These are phyloP conservation scores for Filobasidium floriforme DNA, from an alignment of 768 basidiomycete genomes.

Conservation along the genomic window DNA sequence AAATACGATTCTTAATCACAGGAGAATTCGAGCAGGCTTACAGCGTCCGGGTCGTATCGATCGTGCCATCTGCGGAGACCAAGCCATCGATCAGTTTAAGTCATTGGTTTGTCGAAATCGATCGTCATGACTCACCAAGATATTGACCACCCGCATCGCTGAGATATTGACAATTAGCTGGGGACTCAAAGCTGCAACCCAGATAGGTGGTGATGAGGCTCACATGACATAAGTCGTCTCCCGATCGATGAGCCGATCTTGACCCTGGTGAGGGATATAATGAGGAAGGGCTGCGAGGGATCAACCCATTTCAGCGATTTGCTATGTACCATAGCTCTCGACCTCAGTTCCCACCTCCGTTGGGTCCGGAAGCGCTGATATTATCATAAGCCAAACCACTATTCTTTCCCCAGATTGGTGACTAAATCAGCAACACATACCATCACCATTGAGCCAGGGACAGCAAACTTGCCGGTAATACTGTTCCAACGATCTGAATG, in stretches of 20 bases:
- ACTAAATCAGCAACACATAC: background rate
- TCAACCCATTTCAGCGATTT: background rate
- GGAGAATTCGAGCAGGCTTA: too few species aligned
- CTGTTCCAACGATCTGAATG: slow-evolving; percentile 35
- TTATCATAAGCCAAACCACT: slow-evolving; percentile 78
- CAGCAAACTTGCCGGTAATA: slow-evolving; percentile 35
- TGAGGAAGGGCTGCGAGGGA: slow-evolving; percentile 67
- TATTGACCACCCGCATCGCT: slow-evolving; percentile 76
- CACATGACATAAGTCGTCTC: slow-evolving; percentile 83
- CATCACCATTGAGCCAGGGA: background rate
- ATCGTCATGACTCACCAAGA: slow-evolving; percentile 27
- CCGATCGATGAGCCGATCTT: slow-evolving; percentile 65
- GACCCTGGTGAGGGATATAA: slow-evolving; percentile 67
- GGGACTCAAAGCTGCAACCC: slow-evolving; percentile 7
- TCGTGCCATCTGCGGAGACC: slow-evolving; percentile 78
- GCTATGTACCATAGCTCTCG: background rate
- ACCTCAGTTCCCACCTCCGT: slow-evolving; percentile 55
- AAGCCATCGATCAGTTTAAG: background rate
- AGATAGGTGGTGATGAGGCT: slow-evolving; percentile 34
- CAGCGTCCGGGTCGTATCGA: slow-evolving; percentile 50
- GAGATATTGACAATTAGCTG: slow-evolving; percentile 12
- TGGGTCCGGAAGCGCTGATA: slow-evolving; percentile 80
- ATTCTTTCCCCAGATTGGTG: slow-evolving; percentile 64
- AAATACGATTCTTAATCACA: too few species aligned
- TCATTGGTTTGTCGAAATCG: background rate